A percentile compares a stretch with the other conserved stretches of the same genome.
Evolutionary conservation across 208 protist species (phyloP).

Genomic region (Crithidia expoeki): DNA sequence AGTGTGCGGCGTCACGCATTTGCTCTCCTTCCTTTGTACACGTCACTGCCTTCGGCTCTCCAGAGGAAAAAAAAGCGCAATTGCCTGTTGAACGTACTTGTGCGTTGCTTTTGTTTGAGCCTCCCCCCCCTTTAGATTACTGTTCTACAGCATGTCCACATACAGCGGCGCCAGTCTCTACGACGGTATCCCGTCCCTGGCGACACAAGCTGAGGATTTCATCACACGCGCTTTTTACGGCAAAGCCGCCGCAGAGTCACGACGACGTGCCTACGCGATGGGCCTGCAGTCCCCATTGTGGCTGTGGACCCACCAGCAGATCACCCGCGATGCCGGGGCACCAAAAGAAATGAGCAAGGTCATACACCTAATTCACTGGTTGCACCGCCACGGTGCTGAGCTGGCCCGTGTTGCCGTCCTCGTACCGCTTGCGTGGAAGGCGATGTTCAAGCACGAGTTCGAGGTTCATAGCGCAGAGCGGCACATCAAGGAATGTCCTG

Average conservation of each 20-base stretch:
- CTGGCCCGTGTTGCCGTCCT: constrained; percentile 57
- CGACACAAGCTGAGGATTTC: constrained; percentile 48
- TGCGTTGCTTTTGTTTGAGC: no score
- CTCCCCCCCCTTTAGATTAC: background rate
- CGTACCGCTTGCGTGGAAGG: constrained; percentile 63
- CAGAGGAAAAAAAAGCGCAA: no score
- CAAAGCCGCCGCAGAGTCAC: constrained; percentile 21
- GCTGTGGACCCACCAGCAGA: constrained; percentile 78
- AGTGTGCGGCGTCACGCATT: no score
- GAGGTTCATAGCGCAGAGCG: constrained; percentile 20
- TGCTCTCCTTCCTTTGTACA: no score
- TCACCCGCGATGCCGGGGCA: constrained; percentile 17
- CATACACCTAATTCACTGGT: constrained; percentile 67
- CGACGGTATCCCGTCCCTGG: constrained; percentile 34
- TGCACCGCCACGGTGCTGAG: constrained; percentile 60
- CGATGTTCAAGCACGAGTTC: constrained; percentile 42
- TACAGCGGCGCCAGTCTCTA: constrained; percentile 23
- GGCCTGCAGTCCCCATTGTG: constrained; percentile 83
- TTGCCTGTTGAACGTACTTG: no score
- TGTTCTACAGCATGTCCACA: background rate
- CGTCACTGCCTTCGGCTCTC: no score
- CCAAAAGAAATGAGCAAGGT: constrained; percentile 58
- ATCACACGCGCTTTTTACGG: constrained; percentile 79
- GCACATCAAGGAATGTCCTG: constrained; percentile 36
- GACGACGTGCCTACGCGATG: constrained; percentile 40